These are phyloP conservation scores for Boletus patriciae DNA, from an alignment of 768 basidiomycete species.

Conservation along the genomic window DNA sequence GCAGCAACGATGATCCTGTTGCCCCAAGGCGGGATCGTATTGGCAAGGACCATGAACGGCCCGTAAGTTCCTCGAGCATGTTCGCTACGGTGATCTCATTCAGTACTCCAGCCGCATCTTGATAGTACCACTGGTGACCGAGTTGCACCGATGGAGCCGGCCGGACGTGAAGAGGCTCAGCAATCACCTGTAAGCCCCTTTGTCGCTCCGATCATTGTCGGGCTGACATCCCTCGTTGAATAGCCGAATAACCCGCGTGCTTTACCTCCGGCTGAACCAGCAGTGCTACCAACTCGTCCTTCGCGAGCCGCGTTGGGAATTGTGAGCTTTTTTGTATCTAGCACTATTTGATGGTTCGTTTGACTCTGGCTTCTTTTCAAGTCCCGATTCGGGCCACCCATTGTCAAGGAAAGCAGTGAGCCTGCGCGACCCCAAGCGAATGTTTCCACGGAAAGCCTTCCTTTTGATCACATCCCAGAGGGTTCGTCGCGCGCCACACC, in stretches of 20 bases:
- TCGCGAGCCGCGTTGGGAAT: constrained; percentile 19
- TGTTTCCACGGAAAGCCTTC: constrained; percentile 19
- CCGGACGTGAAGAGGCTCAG: constrained; percentile 11
- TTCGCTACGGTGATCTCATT: constrained; percentile 7
- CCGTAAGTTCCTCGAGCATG: constrained; percentile 13
- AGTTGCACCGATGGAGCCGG: neutral
- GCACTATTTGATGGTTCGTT: neutral
- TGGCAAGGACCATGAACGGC: constrained; percentile 23
- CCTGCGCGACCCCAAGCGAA: neutral
- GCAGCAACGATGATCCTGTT: constrained; percentile 22
- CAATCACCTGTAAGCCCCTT: constrained; percentile 22
- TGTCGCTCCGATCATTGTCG: neutral
- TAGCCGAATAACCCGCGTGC: constrained; percentile 9
- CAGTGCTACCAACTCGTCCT: constrained; percentile 5
- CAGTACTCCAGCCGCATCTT: constrained; percentile 13
- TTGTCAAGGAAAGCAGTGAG: constrained; percentile 21
- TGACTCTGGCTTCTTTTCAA: constrained; percentile 2
- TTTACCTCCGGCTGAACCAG: constrained; percentile 15
- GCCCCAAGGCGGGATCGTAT: constrained; percentile 17
- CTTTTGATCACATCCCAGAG: constrained; percentile 16
- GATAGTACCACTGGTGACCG: constrained; percentile 10
- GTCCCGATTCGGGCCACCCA: constrained; percentile 37
- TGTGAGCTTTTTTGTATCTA: constrained; percentile 6
- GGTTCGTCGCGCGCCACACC: constrained; percentile 23
- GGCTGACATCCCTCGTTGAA: constrained; percentile 2